Percentiles rank a stretch among this genome's conserved stretches.
Evolutionary conservation across 306 rosid species (phyloP).

Genomic region (Cucumis melo): DNA sequence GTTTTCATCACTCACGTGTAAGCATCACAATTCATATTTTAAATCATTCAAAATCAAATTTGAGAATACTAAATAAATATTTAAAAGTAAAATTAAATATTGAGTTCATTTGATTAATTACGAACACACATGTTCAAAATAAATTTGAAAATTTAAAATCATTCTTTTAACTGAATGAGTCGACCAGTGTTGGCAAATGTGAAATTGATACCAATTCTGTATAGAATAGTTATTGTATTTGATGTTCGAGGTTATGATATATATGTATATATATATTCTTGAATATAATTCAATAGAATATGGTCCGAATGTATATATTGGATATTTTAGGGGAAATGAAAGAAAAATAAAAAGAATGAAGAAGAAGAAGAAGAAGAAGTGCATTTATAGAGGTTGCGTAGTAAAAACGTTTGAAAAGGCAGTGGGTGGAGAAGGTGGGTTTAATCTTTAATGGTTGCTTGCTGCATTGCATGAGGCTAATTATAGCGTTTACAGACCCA

Average conservation of each 20-base stretch:
- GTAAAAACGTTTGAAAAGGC: conserved; percentile 57
- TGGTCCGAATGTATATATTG: not conserved
- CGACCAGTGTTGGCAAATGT: no score
- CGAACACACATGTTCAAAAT: no score
- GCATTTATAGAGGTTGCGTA: conserved; percentile 9
- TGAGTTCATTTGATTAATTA: no score
- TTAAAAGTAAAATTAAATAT: no score
- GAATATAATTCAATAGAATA: not conserved
- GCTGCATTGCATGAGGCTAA: conserved; percentile 45
- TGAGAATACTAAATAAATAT: no score
- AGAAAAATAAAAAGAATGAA: not conserved
- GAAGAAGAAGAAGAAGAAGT: not conserved
- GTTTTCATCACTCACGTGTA: no score
- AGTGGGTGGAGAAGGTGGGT: conserved; percentile 39
- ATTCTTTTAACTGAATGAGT: no score
- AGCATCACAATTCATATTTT: no score
- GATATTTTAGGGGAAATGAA: not conserved
- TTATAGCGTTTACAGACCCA: conserved; percentile 59
- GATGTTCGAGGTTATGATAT: no score
- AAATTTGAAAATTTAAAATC: no score
- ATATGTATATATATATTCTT: no score
- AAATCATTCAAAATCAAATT: no score
- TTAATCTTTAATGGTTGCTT: conserved; percentile 30
- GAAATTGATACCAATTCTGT: not conserved
- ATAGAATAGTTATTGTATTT: not conserved